phyloP scores from a whole-genome alignment of 78 protist species.

The Isochrysis galbana region DNA sequence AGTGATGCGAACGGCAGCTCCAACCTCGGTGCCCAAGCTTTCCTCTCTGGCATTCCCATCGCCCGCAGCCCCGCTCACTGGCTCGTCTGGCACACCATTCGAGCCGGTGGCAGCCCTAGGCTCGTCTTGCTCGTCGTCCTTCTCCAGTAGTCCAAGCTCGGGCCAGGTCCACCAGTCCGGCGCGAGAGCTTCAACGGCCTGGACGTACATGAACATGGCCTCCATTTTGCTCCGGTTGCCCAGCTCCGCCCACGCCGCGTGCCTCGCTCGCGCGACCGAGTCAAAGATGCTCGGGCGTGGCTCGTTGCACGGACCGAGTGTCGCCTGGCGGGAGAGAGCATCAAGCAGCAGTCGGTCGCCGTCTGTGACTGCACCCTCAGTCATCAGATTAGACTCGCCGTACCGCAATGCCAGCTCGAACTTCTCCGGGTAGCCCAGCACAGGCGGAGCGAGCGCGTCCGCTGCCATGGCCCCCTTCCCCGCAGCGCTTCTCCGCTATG shows the following conservation, averaged over 20 bases:
- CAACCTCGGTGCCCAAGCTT: background rate
- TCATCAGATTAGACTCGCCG: background rate
- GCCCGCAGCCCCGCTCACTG: background rate
- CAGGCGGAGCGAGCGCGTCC: too few species aligned
- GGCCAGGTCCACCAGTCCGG: slow-evolving; percentile 19
- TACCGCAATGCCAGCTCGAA: background rate
- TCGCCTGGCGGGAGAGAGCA: background rate
- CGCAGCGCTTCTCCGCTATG: too few species aligned
- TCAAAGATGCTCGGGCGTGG: slow-evolving; percentile 2
- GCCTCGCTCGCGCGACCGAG: background rate
- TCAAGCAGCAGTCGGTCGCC: background rate
- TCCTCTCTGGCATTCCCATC: background rate
- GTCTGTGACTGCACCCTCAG: background rate
- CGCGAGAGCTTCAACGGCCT: background rate
- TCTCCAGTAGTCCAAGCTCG: background rate
- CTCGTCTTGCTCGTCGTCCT: background rate
- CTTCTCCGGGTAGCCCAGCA: background rate
- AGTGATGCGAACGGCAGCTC: background rate
- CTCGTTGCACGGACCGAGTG: background rate
- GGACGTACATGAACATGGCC: slow-evolving; percentile 20
- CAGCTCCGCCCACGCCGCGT: background rate
- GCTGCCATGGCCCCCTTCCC: too few species aligned
- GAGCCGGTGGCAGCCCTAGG: background rate
- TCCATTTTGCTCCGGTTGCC: background rate
- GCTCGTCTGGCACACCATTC: background rate